Evolutionary conservation across 148 eudicot species (phyloP).

Genomic region (Linanthus parryae): DNA sequence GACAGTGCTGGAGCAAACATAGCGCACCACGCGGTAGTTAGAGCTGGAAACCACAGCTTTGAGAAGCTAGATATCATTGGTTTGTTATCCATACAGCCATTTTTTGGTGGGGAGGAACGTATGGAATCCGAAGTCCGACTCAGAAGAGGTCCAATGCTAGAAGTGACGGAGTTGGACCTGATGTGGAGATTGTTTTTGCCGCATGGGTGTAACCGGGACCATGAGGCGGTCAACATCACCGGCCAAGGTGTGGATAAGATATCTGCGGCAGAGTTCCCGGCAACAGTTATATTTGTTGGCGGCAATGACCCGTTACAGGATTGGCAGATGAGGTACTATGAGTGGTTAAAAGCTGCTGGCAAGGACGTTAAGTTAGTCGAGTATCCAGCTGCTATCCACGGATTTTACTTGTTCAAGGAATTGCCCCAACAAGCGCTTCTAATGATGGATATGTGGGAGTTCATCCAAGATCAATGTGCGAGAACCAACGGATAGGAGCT

Average conservation of each 20-base stretch:
- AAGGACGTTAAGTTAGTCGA: slow-evolving; percentile 1
- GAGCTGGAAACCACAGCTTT: background rate
- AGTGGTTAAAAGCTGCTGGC: slow-evolving; percentile 16
- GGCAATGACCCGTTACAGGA: slow-evolving; percentile 30
- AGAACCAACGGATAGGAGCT: too few species aligned
- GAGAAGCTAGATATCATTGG: too few species aligned
- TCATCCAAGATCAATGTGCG: slow-evolving; percentile 1
- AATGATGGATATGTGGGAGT: background rate
- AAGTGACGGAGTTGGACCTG: background rate
- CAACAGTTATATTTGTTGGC: slow-evolving; percentile 25
- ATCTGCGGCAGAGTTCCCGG: slow-evolving; percentile 27
- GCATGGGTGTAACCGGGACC: slow-evolving; percentile 24
- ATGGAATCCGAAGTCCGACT: slow-evolving; percentile 4
- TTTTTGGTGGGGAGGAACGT: slow-evolving; percentile 4
- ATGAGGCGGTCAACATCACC: slow-evolving; percentile 26
- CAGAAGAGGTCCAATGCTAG: background rate
- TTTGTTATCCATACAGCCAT: too few species aligned
- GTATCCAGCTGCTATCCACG: slow-evolving; percentile 7
- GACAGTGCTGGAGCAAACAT: background rate
- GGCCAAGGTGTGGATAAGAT: slow-evolving; percentile 31
- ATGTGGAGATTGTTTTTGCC: slow-evolving; percentile 36
- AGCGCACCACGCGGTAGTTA: background rate
- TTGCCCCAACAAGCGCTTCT: background rate
- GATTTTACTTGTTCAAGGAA: background rate
- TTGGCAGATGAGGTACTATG: slow-evolving; percentile 31